A percentile compares a stretch with the other conserved stretches of the same genome.
phyloP scores from a whole-genome alignment of 257 asterid species.

The Oldenlandia corymbosa region DNA sequence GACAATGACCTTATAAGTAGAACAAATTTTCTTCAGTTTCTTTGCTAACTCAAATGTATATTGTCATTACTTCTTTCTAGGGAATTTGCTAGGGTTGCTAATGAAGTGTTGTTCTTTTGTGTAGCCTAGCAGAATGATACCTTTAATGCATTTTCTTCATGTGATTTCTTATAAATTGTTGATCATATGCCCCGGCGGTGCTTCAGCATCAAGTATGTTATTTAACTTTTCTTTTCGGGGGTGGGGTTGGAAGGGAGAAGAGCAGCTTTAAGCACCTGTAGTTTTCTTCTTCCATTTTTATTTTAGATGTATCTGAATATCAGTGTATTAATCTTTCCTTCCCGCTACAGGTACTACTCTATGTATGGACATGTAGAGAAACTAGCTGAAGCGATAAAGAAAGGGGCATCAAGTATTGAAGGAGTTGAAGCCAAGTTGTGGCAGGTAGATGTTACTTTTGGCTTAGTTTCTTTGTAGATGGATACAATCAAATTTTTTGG shows the following conservation, averaged over 20 bases:
- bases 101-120: not conserved
- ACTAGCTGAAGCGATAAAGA: constrained; percentile 69
- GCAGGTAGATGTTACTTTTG: constrained; percentile 43
- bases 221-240: not conserved
- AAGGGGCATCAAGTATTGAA: constrained; percentile 68
- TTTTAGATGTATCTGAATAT: not conserved
- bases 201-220: no score
- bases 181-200: no score
- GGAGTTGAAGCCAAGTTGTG: constrained; percentile 77
- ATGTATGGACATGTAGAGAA: constrained; percentile 77
- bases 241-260: no score
- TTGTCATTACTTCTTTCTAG: not conserved
- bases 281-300: no score
- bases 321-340: not conserved
- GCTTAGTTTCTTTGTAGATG: not conserved
- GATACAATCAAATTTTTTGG: not conserved
- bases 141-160: not conserved
- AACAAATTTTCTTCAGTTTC: no score
- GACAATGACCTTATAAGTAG: no score
- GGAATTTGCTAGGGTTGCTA: constrained; percentile 3
- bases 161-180: no score
- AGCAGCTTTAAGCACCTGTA: no score
- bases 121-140: not conserved
- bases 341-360: constrained; percentile 50
- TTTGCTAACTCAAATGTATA: not conserved